Base-by-base conservation (phyloP, 2,329 filamentous ascomycete genomes). In the Akanthomyces uredinophilus region DNA sequence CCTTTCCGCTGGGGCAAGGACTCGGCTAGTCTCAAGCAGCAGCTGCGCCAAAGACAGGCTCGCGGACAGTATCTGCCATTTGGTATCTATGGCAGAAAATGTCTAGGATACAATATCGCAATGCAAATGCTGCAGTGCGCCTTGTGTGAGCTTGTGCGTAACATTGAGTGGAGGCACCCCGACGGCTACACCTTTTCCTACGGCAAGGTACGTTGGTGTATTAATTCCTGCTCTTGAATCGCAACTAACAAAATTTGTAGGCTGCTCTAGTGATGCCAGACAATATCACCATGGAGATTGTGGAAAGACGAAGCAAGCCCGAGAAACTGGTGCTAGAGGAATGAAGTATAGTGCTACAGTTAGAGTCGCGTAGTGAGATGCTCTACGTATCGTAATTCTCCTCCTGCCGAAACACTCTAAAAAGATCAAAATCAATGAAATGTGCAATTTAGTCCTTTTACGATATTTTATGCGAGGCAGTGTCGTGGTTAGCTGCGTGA, bases 61-160 rank as follows among this genome's bases (percentile, higher is more conserved):
- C 41, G 46, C 1, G 59, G 59, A 8, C 50, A 46, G 16, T 61
- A 54, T n/a, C 49, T 61, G 5, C 59, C 59, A 11, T 61, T 61
- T 41, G 59, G 59, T 6, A 54, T 61, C 0, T 50, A 61, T 18
- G 49, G 43, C 1, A 29, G 59, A 14, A 54, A 50, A 29, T 61
- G 59, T 8, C 50, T 55, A 2, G 59, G 59, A 1, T 49, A 37
- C 27, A 53, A 53, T 11, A 41, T 61, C 37, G 59, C 59, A 3
- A 54, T 61, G 50, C 43, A 47, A 29, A 46, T 47, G 46, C 50
- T 61, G 39, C 49, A 55, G 46, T 46, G 29, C 20, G 27, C 59
- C 22, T 7, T 61, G n/a, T 49, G 50, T 14, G 59, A 61, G 51
- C 39, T 61, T 18, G 49, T 61, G 11, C 50, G 59, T 7, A 61